These are phyloP conservation scores for Ophidiomyces ophidiicola DNA, from an alignment of 2,329 filamentous ascomycete genomes.

Conservation along the genomic window DNA sequence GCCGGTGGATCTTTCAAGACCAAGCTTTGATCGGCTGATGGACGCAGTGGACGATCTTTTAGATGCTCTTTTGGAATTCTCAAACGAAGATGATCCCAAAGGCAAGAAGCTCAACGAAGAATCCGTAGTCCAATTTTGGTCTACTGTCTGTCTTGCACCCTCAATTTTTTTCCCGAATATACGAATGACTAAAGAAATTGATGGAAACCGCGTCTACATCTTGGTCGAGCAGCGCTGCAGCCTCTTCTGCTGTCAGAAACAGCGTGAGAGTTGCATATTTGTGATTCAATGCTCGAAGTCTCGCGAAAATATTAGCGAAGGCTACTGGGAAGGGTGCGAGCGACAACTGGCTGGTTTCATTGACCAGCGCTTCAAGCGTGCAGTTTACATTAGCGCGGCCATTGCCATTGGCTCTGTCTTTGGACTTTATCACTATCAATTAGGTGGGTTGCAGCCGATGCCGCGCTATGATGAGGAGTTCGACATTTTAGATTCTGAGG, in stretches of 20 bases:
- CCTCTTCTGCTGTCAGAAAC: background rate
- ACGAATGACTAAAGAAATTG: background rate
- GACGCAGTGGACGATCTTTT: too few species aligned
- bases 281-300: background rate
- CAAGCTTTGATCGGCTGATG: too few species aligned
- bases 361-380: background rate
- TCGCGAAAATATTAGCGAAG: background rate
- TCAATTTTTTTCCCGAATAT: background rate
- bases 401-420: too few species aligned
- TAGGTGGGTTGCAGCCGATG: too few species aligned
- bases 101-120: background rate
- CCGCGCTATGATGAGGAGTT: too few species aligned
- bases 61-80: background rate
- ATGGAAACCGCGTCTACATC: background rate
- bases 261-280: background rate
- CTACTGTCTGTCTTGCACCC: background rate
- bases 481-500: too few species aligned
- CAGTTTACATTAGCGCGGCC: too few species aligned
- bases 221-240: background rate
- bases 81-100: background rate
- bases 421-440: too few species aligned
- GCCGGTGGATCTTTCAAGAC: too few species aligned
- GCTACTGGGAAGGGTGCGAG: background rate
- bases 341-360: background rate
- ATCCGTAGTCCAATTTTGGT: background rate